Evolutionary conservation across 371 early-diverging fungal species (phyloP).

Genomic region (Batrachochytrium dendrobatidis): DNA sequence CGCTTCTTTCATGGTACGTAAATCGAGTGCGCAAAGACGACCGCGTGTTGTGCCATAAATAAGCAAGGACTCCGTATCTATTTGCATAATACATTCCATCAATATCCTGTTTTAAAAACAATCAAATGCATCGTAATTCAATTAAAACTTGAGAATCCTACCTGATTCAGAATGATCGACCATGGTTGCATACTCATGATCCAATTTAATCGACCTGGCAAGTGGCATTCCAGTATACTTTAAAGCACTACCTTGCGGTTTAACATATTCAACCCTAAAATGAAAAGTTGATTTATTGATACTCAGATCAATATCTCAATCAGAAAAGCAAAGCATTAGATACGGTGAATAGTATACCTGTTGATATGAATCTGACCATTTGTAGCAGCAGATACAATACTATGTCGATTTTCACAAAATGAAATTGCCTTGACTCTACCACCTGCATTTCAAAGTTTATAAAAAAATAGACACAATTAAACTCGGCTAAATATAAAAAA

Average conservation of each 20-base stretch:
- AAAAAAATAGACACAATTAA: not conserved
- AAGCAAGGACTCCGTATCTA: constrained; percentile 64
- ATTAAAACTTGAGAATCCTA: constrained; percentile 18
- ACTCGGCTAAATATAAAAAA: not conserved
- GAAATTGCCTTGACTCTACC: constrained; percentile 70
- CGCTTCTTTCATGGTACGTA: constrained; percentile 60
- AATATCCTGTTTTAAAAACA: constrained; percentile 27
- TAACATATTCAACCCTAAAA: constrained; percentile 27
- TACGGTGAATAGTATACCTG: too few species aligned
- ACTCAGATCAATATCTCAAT: too few species aligned
- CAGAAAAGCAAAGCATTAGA: too few species aligned
- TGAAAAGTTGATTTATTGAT: too few species aligned
- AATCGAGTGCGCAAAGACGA: constrained; percentile 63
- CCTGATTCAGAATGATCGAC: constrained; percentile 69
- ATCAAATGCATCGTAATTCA: not conserved
- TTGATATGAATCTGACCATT: constrained; percentile 81
- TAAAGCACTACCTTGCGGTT: constrained; percentile 3
- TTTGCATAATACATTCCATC: constrained; percentile 33
- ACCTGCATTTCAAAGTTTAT: constrained; percentile 32
- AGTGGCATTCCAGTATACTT: constrained; percentile 22
- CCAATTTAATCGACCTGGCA: constrained; percentile 12
- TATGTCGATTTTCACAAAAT: constrained; percentile 72
- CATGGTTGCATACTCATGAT: constrained; percentile 56
- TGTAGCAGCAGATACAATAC: constrained; percentile 75
- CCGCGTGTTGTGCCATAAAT: constrained; percentile 73